Evolutionary conservation across 345 rosid species (phyloP), one percentile per base, ranked within the genome.

Genomic region (Anacardium occidentale): DNA sequence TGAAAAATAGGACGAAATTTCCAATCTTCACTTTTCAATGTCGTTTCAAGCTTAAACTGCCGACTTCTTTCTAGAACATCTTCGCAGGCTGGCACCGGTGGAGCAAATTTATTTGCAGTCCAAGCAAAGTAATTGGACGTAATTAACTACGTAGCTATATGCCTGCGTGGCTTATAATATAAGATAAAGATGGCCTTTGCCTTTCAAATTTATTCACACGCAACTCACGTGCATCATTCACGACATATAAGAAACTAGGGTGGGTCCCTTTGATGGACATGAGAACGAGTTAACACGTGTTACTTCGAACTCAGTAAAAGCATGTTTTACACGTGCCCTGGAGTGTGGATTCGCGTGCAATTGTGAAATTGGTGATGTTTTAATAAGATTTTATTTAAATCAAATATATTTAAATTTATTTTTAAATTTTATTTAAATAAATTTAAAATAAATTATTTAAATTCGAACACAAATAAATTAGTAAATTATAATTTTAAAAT

Each of bases 151-250:
- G n/a, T n/a, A n/a, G n/a, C n/a, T n/a, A n/a, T n/a, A n/a, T n/a
- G n/a, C n/a, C n/a, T n/a, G 79, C 82, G 76, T 75, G 70, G 76
- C 76, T 62, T 73, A 26, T 51, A 75, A 79, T 74, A 55, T 57
- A 66, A 26, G 53, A 50, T 48, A 48, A 0, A 37, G 42, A 6
- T 37, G 0, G 42, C 42, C 42, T 37, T 37, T 37, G 42, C 42
- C 42, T 37, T 37, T 37, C 8, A 37, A 37, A 37, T 37, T 66
- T 8, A 32, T 25, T 71, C 51, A 4, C 66, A 79, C 75, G 82
- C 82, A 34, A 70, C 59, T 75, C 76, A 61, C 73, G 82, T 66
- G 78, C 11, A 64, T 54, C 29, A 20, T 18, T 59, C 4, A 50
- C 59, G 58, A 18, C 5, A 24, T 7, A 20, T 1, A 5, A 14